phyloP scores from a whole-genome alignment of 305 asterid species.

The Fraxinus floribunda region DNA sequence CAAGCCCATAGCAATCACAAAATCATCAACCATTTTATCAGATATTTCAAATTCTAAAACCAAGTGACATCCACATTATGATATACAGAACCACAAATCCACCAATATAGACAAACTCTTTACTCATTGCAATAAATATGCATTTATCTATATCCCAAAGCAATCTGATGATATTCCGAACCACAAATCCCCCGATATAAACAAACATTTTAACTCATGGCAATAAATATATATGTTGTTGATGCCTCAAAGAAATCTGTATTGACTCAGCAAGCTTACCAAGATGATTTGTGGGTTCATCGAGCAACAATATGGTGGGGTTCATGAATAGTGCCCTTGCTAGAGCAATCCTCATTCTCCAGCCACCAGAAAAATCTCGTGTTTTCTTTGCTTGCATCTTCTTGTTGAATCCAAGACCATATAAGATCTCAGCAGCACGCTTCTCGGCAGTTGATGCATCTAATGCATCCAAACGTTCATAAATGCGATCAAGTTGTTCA shows the following conservation, averaged over 20 bases:
- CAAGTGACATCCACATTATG: not conserved
- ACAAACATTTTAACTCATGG: too few relatives aligned
- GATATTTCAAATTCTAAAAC: not conserved
- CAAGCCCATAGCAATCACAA: not conserved
- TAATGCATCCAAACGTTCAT: slow-evolving; percentile 87
- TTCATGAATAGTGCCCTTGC: slow-evolving; percentile 97
- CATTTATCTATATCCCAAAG: not conserved
- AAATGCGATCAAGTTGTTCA: slow-evolving; percentile 77
- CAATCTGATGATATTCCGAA: not conserved
- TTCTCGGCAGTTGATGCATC: slow-evolving; percentile 96
- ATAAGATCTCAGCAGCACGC: slow-evolving; percentile 92
- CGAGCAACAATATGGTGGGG: slow-evolving; percentile 85
- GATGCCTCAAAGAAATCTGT: too few relatives aligned
- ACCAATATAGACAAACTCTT: not conserved
- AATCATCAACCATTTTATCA: not conserved
- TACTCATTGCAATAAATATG: not conserved
- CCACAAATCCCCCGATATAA: not conserved
- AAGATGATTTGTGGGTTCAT: slow-evolving; percentile 98
- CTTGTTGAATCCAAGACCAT: slow-evolving; percentile 87
- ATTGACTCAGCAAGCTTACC: slow-evolving; percentile 42
- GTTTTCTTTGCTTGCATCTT: slow-evolving; percentile 92
- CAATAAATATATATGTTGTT: not conserved
- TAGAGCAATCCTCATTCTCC: slow-evolving; percentile 99
- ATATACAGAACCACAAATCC: not conserved
- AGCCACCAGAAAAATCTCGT: slow-evolving; percentile 93